These are phyloP conservation scores for Plantago major DNA, from an alignment of 257 asterid genomes.

Conservation along the genomic window DNA sequence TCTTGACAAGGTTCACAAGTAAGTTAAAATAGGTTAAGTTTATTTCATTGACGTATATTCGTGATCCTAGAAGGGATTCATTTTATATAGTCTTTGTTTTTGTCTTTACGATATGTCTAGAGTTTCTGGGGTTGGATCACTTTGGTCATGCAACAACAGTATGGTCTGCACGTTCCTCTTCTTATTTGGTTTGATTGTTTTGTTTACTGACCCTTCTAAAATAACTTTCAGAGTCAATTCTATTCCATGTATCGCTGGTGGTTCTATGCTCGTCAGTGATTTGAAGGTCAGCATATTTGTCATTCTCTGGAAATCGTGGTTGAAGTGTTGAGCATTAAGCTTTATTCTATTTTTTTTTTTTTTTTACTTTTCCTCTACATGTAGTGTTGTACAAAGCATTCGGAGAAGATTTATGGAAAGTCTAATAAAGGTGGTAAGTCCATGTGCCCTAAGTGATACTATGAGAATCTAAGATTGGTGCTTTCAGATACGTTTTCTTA, in stretches of 20 bases:
- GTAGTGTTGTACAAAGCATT: constrained; percentile 39
- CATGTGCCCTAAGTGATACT: constrained; percentile 1
- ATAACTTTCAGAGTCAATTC: constrained; percentile 34
- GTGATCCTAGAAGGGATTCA: background rate
- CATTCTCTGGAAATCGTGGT: background rate
- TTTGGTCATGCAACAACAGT: no score
- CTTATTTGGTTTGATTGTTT: constrained; percentile 6
- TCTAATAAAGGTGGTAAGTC: constrained; percentile 41
- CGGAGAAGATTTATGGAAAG: constrained; percentile 47
- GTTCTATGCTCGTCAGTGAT: constrained; percentile 20
- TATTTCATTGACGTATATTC: no score
- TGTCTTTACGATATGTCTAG: background rate
- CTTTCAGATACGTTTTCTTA: constrained; percentile 9
- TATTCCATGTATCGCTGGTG: constrained; percentile 21
- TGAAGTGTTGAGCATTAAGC: background rate
- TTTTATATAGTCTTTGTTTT: no score
- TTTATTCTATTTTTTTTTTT: constrained; percentile 11
- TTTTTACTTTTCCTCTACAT: constrained; percentile 17
- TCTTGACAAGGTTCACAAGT: constrained; percentile 34
- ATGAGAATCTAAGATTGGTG: constrained; percentile 11
- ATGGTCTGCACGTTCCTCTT: background rate
- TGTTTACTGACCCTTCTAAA: background rate
- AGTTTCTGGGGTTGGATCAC: background rate
- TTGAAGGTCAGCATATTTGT: constrained; percentile 41
- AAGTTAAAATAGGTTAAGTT: constrained; percentile 15